A percentile compares a stretch with the other conserved stretches of the same genome.
Conservation (phyloP, 805 yeast genomes). For the Kuraishia cidri region DNA sequence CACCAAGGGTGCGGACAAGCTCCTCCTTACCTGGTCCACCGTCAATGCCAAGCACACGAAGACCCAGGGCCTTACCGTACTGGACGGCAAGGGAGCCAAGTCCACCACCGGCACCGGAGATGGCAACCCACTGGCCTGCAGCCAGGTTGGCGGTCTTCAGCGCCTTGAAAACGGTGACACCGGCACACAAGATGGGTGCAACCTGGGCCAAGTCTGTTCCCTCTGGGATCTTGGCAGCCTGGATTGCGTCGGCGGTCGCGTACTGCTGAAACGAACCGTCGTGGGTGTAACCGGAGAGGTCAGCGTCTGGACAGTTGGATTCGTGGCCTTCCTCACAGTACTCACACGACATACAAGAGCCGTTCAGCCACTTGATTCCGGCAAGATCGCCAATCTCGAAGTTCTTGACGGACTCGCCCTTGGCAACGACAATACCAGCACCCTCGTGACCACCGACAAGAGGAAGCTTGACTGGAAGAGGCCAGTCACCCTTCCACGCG, state of each 20-base stretch:
- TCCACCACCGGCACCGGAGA: constrained; percentile 45
- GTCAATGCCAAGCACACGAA: constrained; percentile 36
- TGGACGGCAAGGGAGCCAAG: constrained; percentile 42
- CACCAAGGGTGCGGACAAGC: constrained; percentile 47
- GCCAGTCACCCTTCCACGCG: constrained; percentile 70
- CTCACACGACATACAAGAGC: constrained; percentile 58
- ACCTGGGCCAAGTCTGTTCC: constrained; percentile 37
- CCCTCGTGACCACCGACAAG: constrained; percentile 70
- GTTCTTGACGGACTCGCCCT: constrained; percentile 49
- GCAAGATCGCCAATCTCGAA: constrained; percentile 59
- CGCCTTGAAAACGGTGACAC: constrained; percentile 45
- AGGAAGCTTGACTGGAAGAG: constrained; percentile 47
- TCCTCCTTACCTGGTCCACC: constrained; percentile 58
- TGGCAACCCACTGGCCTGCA: constrained; percentile 43
- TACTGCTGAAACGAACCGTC: constrained; percentile 51
- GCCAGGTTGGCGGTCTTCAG: constrained; percentile 34
- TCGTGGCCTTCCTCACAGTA: constrained; percentile 50
- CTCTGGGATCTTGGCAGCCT: constrained; percentile 36
- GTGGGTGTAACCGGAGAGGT: constrained; percentile 66
- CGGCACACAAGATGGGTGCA: constrained; percentile 42
- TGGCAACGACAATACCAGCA: constrained; percentile 60
- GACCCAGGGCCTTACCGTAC: constrained; percentile 41
- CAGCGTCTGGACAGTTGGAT: constrained; percentile 61
- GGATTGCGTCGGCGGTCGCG: constrained; percentile 44
- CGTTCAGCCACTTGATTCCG: constrained; percentile 63